Base-by-base conservation (phyloP, 2,329 filamentous ascomycete species). In the Ceratocystis smalleyi region DNA sequence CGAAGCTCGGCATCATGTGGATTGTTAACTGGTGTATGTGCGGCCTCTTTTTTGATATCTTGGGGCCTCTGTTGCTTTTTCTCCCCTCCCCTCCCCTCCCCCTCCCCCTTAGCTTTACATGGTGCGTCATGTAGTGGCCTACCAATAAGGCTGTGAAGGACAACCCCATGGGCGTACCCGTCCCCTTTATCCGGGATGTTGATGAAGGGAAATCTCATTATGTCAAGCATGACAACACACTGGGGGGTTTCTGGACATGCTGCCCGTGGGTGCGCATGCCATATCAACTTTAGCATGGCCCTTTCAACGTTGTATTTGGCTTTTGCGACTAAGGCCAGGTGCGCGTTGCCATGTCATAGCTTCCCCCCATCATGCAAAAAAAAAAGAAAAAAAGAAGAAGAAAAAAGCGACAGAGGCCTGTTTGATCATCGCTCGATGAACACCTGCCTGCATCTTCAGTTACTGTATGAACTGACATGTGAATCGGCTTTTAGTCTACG, bases 11-110 rank as follows among this genome's bases (percentile, higher is more conserved):
- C 77, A 80, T 73, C 69, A 95, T 96, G 91, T 95, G 89, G 89
- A 88, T 96, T 75, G 78, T 95, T 74, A 91, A 92, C 83, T 96
- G 91, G 90, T 95, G 89, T 95, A 90, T 74, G 84, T 80, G 69
- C 51, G 22, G 30, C 27, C 51, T 24, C 3, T 49, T 32, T 32
- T 30, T 24, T 27, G 49, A 55, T 8, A 49, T 49, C 47, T 19
- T 8, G 22, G 10, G 22, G 27, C 22, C 51, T 55, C 51, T 55
- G 8, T 17, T 30, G 27, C 22, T 55, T 55, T 30, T 30, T 55
- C 24, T 54, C 22, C 6, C 0, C 30, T 4, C 17, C 15, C 10
- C 45, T 27, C 24, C 22, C 6, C 0, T 27, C 24, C 22, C 6
- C 0, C 30, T 4, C 17, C 15, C 10, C 45, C 45, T 8, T 12